Base-by-base conservation (phyloP, 805 yeast genomes). In the Candida adriatica region DNA sequence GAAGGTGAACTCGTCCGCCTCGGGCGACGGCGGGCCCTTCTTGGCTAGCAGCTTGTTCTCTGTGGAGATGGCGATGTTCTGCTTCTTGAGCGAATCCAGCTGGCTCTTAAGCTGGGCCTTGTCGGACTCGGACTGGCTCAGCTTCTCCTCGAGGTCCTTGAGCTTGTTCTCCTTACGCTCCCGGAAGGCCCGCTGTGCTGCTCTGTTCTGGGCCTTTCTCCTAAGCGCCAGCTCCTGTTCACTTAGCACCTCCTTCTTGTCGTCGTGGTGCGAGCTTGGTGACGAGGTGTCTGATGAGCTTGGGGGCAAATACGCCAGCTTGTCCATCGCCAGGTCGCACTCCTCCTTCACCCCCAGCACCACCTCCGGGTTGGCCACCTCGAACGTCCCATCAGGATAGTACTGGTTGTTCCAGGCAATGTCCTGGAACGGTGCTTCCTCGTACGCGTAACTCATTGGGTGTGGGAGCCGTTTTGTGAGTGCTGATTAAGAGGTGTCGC, bases 131-230 rank as follows among this genome's bases (percentile, higher is more conserved):
- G 81, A 70, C 36, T 66, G 62, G 13, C 61, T 57, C 38, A 85
- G 58, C 51, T 75, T 75, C 4, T 57, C 57, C 42, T 80, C 79
- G 26, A 85, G 62, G 44, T 79, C 87, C 50, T 77, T 79, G 39
- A 81, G 56, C 45, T 70, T 75, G 30, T 73, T 72, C 53, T 82
- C 92, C 53, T 80, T 82, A 30, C 94, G 72, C 55, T 83, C 88
- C 39, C 94, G 63, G 56, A 82, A 85, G 3, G 94, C 94, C 43
- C 87, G 64, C 58, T 85, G 95, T 1, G 94, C 94, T 8, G 88
- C 88, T 47, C 94, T 64, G 51, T 84, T 83, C 52, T 80, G 92
- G 3, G 85, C 86, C 49, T 76, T 81, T 31, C 83, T 68, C 52
- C 73, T 75, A 41, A 68, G 60, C 13, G 66, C 66, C 6, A 72